Base-by-base conservation (phyloP, 192 early-diverging fungal species). In the Coemansia sp. region DNA sequence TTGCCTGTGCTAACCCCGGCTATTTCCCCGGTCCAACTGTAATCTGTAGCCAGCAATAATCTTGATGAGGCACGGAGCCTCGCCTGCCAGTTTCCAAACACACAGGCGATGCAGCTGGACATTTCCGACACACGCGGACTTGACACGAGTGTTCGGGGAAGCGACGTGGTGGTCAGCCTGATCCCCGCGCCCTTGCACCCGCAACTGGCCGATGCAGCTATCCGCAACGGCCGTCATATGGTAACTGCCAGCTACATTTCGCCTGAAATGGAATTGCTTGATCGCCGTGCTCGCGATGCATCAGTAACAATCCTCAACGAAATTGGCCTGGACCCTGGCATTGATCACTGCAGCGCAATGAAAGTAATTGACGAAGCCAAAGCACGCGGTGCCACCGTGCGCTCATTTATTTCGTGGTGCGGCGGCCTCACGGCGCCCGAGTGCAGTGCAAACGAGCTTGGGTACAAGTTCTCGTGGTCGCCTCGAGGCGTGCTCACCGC, bases 191-290 rank as follows among this genome's bases (percentile, higher is more conserved):
- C 91, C 21, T 83, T 98, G 58, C 83, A 84, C 64, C 72, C 80
- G 14, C 67, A 55, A 2, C 45, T 84, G 2, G 82, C 82, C 10
- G 82, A 89, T 43, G 76, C 82, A 3, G 91, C 93, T 23, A 87
- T 98, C 58, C 82, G 87, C 52, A 80, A 92, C 65, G 86, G 87
- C 64, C 98, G 94, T 77, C 90, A 93, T 72, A 90, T 97, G 85
- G 93, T 97, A 21, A 99, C 97, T 14, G 93, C 97, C 51, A 93
- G 90, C 75, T 99, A 99, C 72, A 90, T 97, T 49, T 96, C 94
- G 7, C 86, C 91, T 2, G 96, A 89, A 19, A 99, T 99, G 97
- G 65, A 84, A 64, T 81, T 63, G 12, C 78, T 92, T 39, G 87
- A 96, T 68, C 70, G 83, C 37, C 85, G 81, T 5, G 97, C 97